These are phyloP conservation scores for Calonectria crousiana DNA, from an alignment of 2,329 filamentous ascomycete genomes.

Conservation along the genomic window DNA sequence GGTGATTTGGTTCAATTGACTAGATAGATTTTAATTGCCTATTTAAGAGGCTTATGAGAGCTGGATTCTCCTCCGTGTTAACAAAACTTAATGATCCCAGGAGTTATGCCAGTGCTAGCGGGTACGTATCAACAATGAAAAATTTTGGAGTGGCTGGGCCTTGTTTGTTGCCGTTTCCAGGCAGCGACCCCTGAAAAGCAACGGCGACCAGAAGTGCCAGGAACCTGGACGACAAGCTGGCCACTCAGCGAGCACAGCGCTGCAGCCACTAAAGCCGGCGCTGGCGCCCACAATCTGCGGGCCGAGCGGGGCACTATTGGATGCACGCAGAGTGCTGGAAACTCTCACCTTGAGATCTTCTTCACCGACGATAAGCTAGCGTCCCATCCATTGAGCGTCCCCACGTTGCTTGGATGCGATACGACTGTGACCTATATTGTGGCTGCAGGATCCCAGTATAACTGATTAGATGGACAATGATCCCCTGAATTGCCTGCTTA, in stretches of 20 bases:
- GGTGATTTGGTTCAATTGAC: not conserved
- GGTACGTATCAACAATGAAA: constrained; percentile 19
- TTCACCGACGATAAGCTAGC: constrained; percentile 21
- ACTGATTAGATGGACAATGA: not conserved
- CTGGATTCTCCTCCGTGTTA: constrained; percentile 32
- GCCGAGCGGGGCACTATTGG: not conserved
- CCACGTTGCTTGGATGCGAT: not conserved
- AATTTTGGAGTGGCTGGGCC: constrained; percentile 45
- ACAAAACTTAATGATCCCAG: constrained; percentile 47
- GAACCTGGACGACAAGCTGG: not conserved
- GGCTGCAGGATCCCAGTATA: not conserved
- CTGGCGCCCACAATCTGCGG: not conserved
- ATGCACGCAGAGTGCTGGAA: not conserved
- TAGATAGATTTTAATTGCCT: not conserved
- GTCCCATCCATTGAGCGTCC: not conserved
- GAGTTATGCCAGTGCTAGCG: constrained; percentile 42
- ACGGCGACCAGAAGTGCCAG: not conserved
- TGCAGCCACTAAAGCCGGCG: not conserved
- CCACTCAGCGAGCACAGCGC: constrained; percentile 7
- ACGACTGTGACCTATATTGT: not conserved
- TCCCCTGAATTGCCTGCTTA: not conserved
- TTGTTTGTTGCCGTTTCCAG: constrained; percentile 21
- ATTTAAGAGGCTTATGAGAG: not conserved
- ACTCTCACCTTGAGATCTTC: constrained; percentile 1
- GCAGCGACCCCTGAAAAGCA: constrained; percentile 23